phyloP scores from a whole-genome alignment of 139 green algal genomes.

The Pseudopediastrum boryanum region DNA sequence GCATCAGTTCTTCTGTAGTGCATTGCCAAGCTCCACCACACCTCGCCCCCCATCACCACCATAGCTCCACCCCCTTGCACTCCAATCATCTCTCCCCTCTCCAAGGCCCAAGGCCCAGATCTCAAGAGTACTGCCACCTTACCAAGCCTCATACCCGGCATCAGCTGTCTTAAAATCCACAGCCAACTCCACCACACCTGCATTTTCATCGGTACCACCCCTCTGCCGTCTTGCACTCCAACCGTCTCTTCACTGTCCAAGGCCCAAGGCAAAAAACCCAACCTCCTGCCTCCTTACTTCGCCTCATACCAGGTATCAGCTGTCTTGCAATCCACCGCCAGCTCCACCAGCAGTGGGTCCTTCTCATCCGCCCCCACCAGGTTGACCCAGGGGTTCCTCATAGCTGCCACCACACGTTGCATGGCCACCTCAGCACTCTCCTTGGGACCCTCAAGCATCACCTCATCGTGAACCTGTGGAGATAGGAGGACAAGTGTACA shows the following conservation, averaged over 20 bases:
- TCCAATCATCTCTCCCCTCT: too few relatives aligned
- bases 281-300: conserved; percentile 70
- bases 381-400: conserved; percentile 86
- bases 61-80: too few relatives aligned
- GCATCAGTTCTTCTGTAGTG: too few relatives aligned
- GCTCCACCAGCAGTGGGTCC: conserved; percentile 82
- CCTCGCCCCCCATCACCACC: too few relatives aligned
- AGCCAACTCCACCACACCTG: conserved; percentile 88
- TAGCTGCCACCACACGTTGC: conserved; percentile 79
- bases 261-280: not conserved
- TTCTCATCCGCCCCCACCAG: conserved; percentile 42
- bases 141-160: conserved; percentile 98
- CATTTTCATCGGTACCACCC: too few relatives aligned
- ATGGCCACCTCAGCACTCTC: conserved; percentile 75
- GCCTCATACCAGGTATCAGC: conserved; percentile 96
- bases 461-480: conserved; percentile 93
- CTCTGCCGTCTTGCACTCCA: too few relatives aligned
- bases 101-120: too few relatives aligned
- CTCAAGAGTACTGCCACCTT: too few relatives aligned
- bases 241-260: not conserved
- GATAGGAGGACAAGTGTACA: not conserved
- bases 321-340: conserved; percentile 89
- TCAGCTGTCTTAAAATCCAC: conserved; percentile 91
- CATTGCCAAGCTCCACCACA: too few relatives aligned
- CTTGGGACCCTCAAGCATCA: conserved; percentile 95